Evolutionary conservation across 2,329 filamentous ascomycete genomes (phyloP).

Genomic region (Botrytis fragariae): DNA sequence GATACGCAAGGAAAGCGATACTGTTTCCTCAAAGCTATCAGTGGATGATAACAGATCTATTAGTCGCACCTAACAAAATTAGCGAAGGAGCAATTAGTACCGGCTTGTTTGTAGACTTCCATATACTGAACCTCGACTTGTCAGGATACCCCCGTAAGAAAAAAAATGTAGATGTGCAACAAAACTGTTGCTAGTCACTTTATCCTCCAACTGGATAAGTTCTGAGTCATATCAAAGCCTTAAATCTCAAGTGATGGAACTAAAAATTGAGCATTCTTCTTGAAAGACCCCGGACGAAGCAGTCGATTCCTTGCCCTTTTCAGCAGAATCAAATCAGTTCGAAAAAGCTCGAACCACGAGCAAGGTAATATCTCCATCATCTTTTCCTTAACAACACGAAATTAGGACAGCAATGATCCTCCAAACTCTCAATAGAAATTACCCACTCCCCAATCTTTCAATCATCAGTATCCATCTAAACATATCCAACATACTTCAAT

Average conservation of each 20-base stretch:
- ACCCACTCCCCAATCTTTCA: neutral
- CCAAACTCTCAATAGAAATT: neutral
- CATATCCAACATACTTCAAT: neutral
- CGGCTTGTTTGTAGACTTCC: neutral
- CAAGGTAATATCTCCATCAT: neutral
- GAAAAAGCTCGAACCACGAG: neutral
- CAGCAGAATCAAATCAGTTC: neutral
- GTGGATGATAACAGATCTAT: neutral
- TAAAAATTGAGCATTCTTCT: too few relatives aligned
- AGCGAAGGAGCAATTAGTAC: neutral
- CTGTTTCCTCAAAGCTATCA: neutral
- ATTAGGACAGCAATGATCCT: neutral
- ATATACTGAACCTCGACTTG: neutral
- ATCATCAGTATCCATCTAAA: neutral
- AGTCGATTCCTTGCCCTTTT: neutral
- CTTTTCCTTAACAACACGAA: neutral
- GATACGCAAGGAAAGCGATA: neutral
- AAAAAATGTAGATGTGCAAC: neutral
- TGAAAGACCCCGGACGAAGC: fast-evolving
- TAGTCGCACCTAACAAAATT: neutral
- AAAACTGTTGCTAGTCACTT: neutral
- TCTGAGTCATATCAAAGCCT: too few relatives aligned
- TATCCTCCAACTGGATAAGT: neutral
- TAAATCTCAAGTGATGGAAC: too few relatives aligned
- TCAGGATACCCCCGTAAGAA: neutral